A percentile compares a stretch with the other conserved stretches of the same genome.
Conservation (phyloP, 768 basidiomycete genomes). For the Mycena kentingensis region DNA sequence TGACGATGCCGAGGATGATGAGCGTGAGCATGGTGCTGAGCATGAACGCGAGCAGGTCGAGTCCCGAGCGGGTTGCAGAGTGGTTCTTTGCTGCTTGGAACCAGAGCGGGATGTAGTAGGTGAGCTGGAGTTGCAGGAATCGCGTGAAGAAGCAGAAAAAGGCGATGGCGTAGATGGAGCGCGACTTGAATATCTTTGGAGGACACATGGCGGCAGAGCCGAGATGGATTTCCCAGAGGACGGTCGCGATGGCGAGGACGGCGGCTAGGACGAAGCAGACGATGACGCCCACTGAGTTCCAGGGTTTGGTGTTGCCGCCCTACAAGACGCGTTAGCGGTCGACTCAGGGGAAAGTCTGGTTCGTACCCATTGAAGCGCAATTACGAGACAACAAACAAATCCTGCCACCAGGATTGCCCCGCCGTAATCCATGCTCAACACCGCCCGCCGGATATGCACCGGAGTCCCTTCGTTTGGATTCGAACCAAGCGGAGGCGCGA, state of each 20-base stretch:
- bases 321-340: too few species aligned
- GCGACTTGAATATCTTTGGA: constrained; percentile 2
- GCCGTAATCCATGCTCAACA: constrained; percentile 37
- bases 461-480: constrained; percentile 1
- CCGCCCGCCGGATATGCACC: constrained; percentile 1
- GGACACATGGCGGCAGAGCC: constrained; percentile 11
- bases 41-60: constrained; percentile 10
- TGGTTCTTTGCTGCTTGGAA: constrained; percentile 6
- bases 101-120: not conserved
- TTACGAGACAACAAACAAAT: constrained; percentile 36
- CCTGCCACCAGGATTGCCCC: constrained; percentile 38
- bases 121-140: constrained; percentile 5
- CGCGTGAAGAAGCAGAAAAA: constrained; percentile 7
- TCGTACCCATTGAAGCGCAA: constrained; percentile 46
- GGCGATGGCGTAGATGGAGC: constrained; percentile 7
- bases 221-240: constrained; percentile 6
- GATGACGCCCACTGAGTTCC: constrained; percentile 29
- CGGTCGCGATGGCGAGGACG: constrained; percentile 5
- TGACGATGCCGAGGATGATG: constrained; percentile 3
- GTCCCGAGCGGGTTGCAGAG: constrained; percentile 1
- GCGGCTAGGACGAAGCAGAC: constrained; percentile 15
- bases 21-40: not conserved
- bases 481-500: constrained; percentile 9
- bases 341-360: too few species aligned
- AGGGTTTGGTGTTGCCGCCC: constrained; percentile 45